Evolutionary conservation across 148 eudicot genomes (phyloP).

Genomic region (Vaccinium myrtillus): DNA sequence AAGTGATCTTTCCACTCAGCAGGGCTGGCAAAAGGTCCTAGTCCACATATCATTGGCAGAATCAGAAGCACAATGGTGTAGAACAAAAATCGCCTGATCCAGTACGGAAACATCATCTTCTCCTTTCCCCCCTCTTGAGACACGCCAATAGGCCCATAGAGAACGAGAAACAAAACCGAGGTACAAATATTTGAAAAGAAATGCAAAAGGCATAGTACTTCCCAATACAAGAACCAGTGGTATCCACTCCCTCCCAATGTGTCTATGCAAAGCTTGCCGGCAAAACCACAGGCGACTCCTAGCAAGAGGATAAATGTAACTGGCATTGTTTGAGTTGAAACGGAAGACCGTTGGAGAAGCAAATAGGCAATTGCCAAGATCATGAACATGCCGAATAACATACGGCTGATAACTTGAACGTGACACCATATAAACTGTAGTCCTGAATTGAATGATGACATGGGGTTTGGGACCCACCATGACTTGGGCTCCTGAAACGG

Average conservation of each 20-base stretch:
- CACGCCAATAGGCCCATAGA: slow-evolving; percentile 59
- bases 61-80: slow-evolving; percentile 32
- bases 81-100: slow-evolving; percentile 59
- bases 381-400: slow-evolving; percentile 63
- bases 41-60: slow-evolving; percentile 72
- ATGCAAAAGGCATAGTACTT: slow-evolving; percentile 58
- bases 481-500: slow-evolving; percentile 58
- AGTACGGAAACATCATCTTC: slow-evolving; percentile 39
- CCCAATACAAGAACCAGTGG: slow-evolving; percentile 79
- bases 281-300: slow-evolving; percentile 63
- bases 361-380: slow-evolving; percentile 48
- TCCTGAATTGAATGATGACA: slow-evolving; percentile 66
- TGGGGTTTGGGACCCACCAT: slow-evolving; percentile 85
- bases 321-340: slow-evolving; percentile 76
- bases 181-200: slow-evolving; percentile 52
- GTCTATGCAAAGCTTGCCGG: slow-evolving; percentile 81
- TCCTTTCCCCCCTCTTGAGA: slow-evolving; percentile 23
- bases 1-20: slow-evolving; percentile 74
- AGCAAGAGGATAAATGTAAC: slow-evolving; percentile 71
- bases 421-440: slow-evolving; percentile 56
- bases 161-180: slow-evolving; percentile 41
- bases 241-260: slow-evolving; percentile 86
- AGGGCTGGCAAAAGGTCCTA: slow-evolving; percentile 69
- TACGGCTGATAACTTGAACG: slow-evolving; percentile 63
- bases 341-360: slow-evolving; percentile 58